Evolutionary conservation across 148 eudicot species (phyloP), one percentile per base, ranked within the genome.

Genomic region (Bassia scoparia): DNA sequence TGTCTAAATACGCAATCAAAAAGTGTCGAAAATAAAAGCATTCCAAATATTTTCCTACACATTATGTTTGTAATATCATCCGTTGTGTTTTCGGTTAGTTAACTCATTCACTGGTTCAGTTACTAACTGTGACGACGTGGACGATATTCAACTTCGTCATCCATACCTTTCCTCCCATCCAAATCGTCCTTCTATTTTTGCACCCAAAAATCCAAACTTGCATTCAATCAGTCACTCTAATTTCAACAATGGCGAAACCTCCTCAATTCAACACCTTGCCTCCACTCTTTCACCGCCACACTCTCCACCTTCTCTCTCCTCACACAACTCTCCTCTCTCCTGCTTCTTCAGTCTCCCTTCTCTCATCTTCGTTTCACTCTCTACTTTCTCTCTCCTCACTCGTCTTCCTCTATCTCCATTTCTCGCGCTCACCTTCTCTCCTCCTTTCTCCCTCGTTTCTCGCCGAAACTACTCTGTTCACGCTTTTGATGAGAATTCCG

Each of bases 231-330:
- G 7, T 7, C 7, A 3, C 41, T 3, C 7, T 7, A 37, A 50
- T 56, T 13, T 1, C 66, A 71, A 26, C 34, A 74, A 85, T 85
- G 88, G 43, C 88, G 78, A 81, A 77, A 72, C 76, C 76, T 85
- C 37, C 76, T 82, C 0, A 74, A 71, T 59, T 67, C 77, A 23
- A 44, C 77, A 29, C 79, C 60, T 54, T 80, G 61, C 62, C 74
- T 78, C 75, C 78, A 68, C 48, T 27, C 80, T 50, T 46, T 79
- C 83, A 82, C 76, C 62, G 70, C 66, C 81, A 66, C 49, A 73
- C 58, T 69, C 58, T 64, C 74, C 72, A 38, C 70, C 78, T 71
- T 10, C 76, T 61, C 67, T 23, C 75, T 66, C 29, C 59, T 67
- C 72, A 27, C 63, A 60, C 73, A 49, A 76, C 53, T 49, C 56